Base-by-base conservation (phyloP, 495 filamentous ascomycete genomes). In the Tuber microsphaerosporum region DNA sequence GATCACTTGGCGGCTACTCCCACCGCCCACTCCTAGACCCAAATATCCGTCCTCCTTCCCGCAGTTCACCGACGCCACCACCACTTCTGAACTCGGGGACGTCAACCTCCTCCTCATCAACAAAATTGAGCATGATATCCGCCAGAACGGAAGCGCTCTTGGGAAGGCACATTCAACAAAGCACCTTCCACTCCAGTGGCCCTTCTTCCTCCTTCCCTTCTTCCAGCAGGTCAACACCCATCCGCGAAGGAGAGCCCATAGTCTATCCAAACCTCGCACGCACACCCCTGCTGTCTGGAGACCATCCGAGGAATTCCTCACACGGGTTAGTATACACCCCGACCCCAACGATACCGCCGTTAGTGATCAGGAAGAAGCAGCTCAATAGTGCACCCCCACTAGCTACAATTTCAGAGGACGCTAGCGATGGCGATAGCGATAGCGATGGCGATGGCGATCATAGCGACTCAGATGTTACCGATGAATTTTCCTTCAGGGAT, bases 1-100 rank as follows among this genome's bases (percentile, higher is more conserved):
- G 56, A 65, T 65, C 56, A 65, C 56, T 65, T n/a, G 56, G 56
- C 12, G 56, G 56, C 8, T 65, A 65, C 56, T n/a, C n/a, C 56
- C n/a, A 14, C 56, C 56, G 56, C 1, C 56, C 56, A n/a, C 56
- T 65, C 26, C 56, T 65, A 16, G 56, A 65, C 31, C 56, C 56
- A 31, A 65, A 65, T n/a, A 65, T 65, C 8, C 56, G 56, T 1
- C 26, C 56, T 16, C n/a, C 56, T 65, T 65, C 56, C 56, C n/a
- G 26, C 12, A 31, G 56, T 31, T 65, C 56, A 22, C n/a, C 51
- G 6, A 26, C n/a, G 2, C n/a, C 51, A 26, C 51, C 51, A 26
- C 56, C 12, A 8, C 51, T 8, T 31, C 12, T 17, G 12, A 65
- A 14, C 56, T 65, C 26, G 12, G 26, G 17, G 12, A 31, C 26